Percentiles rank a stretch among this genome's conserved stretches.
These are phyloP conservation scores for Cryphonectria naterciae DNA, from an alignment of 2,329 filamentous ascomycete species.

Conservation along the genomic window DNA sequence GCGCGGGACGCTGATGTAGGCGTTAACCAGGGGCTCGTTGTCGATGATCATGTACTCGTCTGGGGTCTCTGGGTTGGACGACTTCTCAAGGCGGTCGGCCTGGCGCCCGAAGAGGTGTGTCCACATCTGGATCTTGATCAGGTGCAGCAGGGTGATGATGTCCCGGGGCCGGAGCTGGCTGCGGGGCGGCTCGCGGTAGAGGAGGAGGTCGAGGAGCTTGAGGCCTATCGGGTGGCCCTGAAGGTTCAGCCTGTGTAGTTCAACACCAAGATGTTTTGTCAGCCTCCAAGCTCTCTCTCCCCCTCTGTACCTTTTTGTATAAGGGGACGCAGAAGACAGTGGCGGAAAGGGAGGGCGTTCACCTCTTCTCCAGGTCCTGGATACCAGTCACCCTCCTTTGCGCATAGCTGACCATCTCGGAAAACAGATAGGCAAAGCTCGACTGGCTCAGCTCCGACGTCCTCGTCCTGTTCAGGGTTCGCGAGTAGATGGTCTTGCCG, in stretches of 20 bases:
- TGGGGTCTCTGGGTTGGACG: slow-evolving; percentile 76
- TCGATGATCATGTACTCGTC: slow-evolving; percentile 99
- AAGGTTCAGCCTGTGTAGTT: slow-evolving; percentile 70
- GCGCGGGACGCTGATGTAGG: slow-evolving; percentile 87
- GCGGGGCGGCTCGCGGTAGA: slow-evolving; percentile 77
- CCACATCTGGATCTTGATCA: slow-evolving; percentile 93
- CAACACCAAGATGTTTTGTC: background rate
- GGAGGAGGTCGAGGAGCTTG: slow-evolving; percentile 91
- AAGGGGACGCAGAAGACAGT: slow-evolving; percentile 13
- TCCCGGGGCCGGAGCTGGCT: slow-evolving; percentile 78
- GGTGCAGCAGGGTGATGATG: slow-evolving; percentile 89
- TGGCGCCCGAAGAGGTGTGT: slow-evolving; percentile 88
- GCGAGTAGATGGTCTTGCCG: slow-evolving; percentile 97
- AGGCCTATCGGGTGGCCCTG: slow-evolving; percentile 94
- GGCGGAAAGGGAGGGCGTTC: slow-evolving; percentile 32
- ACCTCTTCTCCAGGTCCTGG: slow-evolving; percentile 91
- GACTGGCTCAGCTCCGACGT: slow-evolving; percentile 88
- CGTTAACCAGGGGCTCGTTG: slow-evolving; percentile 95
- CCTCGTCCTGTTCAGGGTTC: slow-evolving; percentile 87
- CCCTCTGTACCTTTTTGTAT: background rate
- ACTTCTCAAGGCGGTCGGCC: slow-evolving; percentile 91
- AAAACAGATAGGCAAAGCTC: slow-evolving; percentile 94
- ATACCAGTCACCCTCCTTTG: slow-evolving; percentile 90
- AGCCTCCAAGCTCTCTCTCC: background rate
- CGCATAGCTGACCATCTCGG: slow-evolving; percentile 95